phyloP scores from a whole-genome alignment of 2,329 filamentous ascomycete species.

The Alternaria sp. region DNA sequence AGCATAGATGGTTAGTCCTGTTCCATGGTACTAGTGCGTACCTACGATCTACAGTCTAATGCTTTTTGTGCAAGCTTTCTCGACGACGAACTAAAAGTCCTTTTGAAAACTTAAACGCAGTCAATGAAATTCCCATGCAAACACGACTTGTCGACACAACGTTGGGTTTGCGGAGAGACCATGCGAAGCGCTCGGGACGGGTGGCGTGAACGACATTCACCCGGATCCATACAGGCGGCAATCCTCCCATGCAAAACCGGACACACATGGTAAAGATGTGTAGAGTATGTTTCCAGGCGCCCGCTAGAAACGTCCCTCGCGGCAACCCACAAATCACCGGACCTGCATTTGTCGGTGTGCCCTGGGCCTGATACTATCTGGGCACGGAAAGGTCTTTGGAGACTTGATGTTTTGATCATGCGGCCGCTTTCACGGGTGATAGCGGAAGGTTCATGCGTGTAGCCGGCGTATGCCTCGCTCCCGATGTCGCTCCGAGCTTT shows the following conservation, averaged over 20 bases:
- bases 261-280: conserved; percentile 3
- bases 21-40: not conserved
- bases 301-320: not conserved
- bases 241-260: not conserved
- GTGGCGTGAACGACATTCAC: conserved; percentile 29
- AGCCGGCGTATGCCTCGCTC: not conserved
- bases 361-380: not conserved
- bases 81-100: not conserved
- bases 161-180: not conserved
- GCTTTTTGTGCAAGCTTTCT: not conserved
- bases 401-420: not conserved
- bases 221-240: conserved; percentile 23
- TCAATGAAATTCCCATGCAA: not conserved
- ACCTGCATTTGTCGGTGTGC: not conserved
- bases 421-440: not conserved
- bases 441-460: conserved; percentile 2
- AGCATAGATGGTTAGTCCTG: not conserved
- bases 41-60: not conserved
- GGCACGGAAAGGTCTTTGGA: not conserved
- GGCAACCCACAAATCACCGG: too few species aligned
- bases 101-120: not conserved
- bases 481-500: not conserved
- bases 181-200: not conserved
- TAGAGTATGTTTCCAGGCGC: not conserved
- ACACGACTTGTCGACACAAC: not conserved